phyloP scores from a whole-genome alignment of 164 flowering plant genomes.

The Euptelea pleiosperma region DNA sequence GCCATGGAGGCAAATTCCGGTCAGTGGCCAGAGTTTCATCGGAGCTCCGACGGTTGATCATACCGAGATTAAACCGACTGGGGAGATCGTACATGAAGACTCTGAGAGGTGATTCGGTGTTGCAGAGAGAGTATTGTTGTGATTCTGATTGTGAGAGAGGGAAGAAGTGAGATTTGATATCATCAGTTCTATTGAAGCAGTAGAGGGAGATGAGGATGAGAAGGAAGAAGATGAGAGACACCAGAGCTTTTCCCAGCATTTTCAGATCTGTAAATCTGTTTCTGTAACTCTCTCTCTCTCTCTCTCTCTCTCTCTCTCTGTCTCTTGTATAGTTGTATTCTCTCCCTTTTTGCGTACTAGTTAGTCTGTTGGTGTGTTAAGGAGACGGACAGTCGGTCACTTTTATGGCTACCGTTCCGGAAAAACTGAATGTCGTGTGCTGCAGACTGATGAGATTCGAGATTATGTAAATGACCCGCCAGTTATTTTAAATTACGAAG shows the following conservation, averaged over 20 bases:
- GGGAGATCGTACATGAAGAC: slow-evolving; percentile 93
- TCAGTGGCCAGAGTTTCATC: slow-evolving; percentile 36
- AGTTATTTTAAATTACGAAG: too few relatives aligned
- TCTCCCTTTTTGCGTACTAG: too few relatives aligned
- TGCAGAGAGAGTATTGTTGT: slow-evolving; percentile 15
- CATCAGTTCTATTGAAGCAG: slow-evolving; percentile 41
- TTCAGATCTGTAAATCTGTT: too few relatives aligned
- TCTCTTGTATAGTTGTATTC: not conserved
- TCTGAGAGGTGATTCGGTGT: slow-evolving; percentile 41
- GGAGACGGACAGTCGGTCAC: not conserved
- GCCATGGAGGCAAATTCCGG: slow-evolving; percentile 59
- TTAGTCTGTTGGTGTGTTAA: too few relatives aligned
- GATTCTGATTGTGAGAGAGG: slow-evolving; percentile 18
- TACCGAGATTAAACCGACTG: slow-evolving; percentile 61
- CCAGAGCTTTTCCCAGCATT: slow-evolving; percentile 28
- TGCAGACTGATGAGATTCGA: too few relatives aligned
- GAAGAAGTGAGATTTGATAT: slow-evolving; percentile 48
- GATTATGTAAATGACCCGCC: too few relatives aligned
- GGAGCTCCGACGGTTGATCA: slow-evolving; percentile 39
- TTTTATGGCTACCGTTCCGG: too few relatives aligned
- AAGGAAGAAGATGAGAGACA: slow-evolving; percentile 25
- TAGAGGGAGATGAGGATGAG: slow-evolving; percentile 34
- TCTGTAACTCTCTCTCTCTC: not conserved
- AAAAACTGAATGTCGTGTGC: too few relatives aligned
- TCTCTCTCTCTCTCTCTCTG: not conserved